Percentiles rank a stretch among this genome's conserved stretches.
phyloP scores from a whole-genome alignment of 352 stramenopile species.

The Globisporangium spinosum region DNA sequence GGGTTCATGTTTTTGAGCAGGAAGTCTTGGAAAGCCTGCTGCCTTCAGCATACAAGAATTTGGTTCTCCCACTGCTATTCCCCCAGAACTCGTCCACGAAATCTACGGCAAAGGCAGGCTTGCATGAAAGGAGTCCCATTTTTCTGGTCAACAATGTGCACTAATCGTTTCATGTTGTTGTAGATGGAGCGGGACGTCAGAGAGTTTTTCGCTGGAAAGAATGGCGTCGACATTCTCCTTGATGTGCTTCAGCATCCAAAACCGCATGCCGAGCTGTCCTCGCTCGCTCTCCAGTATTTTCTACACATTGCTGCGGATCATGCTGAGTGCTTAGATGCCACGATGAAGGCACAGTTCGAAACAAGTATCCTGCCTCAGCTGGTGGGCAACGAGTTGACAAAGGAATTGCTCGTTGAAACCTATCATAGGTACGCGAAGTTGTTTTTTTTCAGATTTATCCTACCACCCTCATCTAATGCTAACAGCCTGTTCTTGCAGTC shows the following conservation, averaged over 20 bases:
- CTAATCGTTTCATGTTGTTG: conserved; percentile 7
- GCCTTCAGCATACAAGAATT: conserved; percentile 62
- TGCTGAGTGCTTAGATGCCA: conserved; percentile 30
- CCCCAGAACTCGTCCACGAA: conserved; percentile 53
- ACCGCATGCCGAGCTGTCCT: conserved; percentile 59
- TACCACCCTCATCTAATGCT: neutral
- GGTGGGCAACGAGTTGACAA: conserved; percentile 55
- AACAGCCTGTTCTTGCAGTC: conserved; percentile 24
- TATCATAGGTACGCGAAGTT: conserved; percentile 42
- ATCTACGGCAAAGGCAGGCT: conserved; percentile 41
- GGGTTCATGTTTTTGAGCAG: conserved; percentile 21
- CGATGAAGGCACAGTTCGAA: conserved; percentile 40
- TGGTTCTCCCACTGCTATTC: conserved; percentile 75
- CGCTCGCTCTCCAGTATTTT: conserved; percentile 79
- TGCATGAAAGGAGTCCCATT: neutral
- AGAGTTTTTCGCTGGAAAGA: conserved; percentile 40
- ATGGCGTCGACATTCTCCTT: conserved; percentile 59
- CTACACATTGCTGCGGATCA: conserved; percentile 71
- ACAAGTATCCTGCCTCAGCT: conserved; percentile 54
- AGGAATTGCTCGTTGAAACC: conserved; percentile 73
- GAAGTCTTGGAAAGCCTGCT: conserved; percentile 83
- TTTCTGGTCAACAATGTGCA: neutral
- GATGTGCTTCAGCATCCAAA: conserved; percentile 68
- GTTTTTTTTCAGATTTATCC: neutral
- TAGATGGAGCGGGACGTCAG: conserved; percentile 64